phyloP scores from a whole-genome alignment of 108 stramenopile species.

The Fragilaria radians region DNA sequence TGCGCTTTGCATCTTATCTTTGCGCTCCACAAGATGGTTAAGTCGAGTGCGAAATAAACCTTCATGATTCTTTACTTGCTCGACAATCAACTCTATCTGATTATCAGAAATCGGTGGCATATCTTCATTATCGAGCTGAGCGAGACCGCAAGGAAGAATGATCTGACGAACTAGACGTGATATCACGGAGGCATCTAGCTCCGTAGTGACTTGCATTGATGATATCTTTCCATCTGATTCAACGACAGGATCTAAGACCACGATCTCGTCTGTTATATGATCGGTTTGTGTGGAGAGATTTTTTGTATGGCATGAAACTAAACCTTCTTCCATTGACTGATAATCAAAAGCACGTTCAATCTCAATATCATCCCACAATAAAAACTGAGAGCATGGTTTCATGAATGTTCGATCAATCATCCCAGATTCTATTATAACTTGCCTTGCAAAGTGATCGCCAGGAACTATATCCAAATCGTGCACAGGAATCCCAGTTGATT shows the following conservation, averaged over 20 bases:
- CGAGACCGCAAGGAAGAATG: conserved; percentile 7
- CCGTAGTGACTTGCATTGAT: background rate
- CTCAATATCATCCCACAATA: background rate
- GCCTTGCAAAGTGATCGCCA: background rate
- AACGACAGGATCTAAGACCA: background rate
- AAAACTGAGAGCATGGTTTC: background rate
- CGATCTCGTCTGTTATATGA: background rate
- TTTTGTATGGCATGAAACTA: background rate
- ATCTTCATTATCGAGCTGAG: background rate
- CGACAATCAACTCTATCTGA: background rate
- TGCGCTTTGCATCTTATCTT: background rate
- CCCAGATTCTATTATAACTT: background rate
- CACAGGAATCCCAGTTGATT: background rate
- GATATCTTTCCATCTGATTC: background rate
- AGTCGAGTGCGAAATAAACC: background rate
- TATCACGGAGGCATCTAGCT: background rate
- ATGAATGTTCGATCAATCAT: background rate
- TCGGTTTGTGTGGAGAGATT: background rate
- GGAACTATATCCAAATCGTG: background rate
- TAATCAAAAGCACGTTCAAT: conserved; percentile 7
- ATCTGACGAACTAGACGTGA: conserved; percentile 1
- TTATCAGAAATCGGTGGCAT: background rate
- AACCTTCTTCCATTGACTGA: conserved; percentile 3
- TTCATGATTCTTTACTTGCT: background rate
- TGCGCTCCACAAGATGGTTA: background rate